These are phyloP conservation scores for Clarireedia hainanense DNA, from an alignment of 2,329 filamentous ascomycete species.

Conservation along the genomic window DNA sequence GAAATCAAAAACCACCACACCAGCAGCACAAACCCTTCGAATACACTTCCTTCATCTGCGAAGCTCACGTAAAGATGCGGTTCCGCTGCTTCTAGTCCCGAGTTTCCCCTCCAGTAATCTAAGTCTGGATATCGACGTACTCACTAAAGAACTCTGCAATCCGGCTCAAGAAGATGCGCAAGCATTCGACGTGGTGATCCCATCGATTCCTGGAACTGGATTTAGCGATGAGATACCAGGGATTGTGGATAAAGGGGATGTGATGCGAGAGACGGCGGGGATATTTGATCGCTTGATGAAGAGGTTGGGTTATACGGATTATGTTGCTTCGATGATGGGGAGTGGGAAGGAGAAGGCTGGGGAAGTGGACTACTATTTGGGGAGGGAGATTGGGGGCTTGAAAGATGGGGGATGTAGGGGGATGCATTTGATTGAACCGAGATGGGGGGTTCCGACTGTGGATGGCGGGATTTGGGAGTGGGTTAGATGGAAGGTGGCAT, in stretches of 20 bases:
- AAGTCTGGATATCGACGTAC: constrained; percentile 33
- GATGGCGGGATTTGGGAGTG: constrained; percentile 39
- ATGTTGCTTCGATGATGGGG: constrained; percentile 48
- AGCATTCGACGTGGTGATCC: constrained; percentile 59
- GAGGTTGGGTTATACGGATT: constrained; percentile 49
- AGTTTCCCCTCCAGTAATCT: constrained; percentile 59
- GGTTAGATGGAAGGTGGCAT: constrained; percentile 49
- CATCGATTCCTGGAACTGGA: constrained; percentile 57
- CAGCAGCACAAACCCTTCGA: constrained; percentile 34
- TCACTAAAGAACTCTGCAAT: constrained; percentile 1
- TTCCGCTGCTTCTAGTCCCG: constrained; percentile 58
- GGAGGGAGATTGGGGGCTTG: constrained; percentile 39
- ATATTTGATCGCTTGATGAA: constrained; percentile 53
- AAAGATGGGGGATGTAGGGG: constrained; percentile 47
- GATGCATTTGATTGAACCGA: constrained; percentile 52
- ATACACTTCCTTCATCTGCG: constrained; percentile 58
- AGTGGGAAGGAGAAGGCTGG: constrained; percentile 39
- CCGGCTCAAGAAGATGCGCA: constrained; percentile 26
- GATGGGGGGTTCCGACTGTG: constrained; percentile 41
- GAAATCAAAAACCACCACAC: neutral
- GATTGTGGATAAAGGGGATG: neutral
- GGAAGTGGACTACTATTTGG: constrained; percentile 44
- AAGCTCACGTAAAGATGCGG: constrained; percentile 44
- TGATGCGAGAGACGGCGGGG: constrained; percentile 46
- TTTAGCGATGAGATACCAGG: constrained; percentile 54